Conservation (phyloP, 1,139 yeast species). For the Sugiyamaella novakii region DNA sequence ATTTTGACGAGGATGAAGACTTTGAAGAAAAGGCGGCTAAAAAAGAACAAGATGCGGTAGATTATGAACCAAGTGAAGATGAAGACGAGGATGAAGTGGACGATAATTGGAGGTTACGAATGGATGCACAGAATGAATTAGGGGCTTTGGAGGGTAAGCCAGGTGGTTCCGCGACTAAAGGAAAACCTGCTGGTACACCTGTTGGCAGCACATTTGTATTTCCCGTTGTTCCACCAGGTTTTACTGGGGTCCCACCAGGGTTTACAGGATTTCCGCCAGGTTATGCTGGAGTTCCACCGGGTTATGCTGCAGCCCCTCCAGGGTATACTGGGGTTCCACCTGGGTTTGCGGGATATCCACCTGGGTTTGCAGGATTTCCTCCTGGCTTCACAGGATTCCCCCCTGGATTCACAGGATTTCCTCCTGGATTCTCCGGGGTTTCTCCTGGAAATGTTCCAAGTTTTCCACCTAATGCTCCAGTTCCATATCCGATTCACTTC, state of each 20-base stretch:
- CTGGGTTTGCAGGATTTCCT: slow-evolving; percentile 4
- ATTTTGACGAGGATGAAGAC: not conserved
- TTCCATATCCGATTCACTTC: slow-evolving; percentile 8
- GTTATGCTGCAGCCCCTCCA: not conserved
- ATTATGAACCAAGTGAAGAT: slow-evolving; percentile 19
- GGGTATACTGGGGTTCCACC: not conserved
- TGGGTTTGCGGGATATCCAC: not conserved
- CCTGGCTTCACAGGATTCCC: not conserved
- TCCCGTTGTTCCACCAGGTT: slow-evolving; percentile 5
- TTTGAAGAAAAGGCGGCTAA: slow-evolving; percentile 8
- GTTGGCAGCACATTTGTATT: slow-evolving; percentile 9
- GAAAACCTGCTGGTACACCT: not conserved
- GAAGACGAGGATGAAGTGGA: slow-evolving; percentile 8
- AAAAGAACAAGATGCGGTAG: slow-evolving; percentile 17
- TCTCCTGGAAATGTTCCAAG: too few relatives aligned
- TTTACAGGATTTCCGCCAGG: slow-evolving; percentile 7
- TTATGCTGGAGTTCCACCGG: not conserved
- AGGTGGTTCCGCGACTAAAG: not conserved
- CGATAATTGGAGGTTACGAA: slow-evolving; percentile 3
- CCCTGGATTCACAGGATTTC: too few relatives aligned
- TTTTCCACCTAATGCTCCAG: slow-evolving; percentile 1
- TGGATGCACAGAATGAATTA: not conserved
- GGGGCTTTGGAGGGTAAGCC: not conserved
- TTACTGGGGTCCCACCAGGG: not conserved
- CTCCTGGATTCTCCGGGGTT: too few relatives aligned